These are phyloP conservation scores for Auricularia auricula-judae DNA, from an alignment of 768 basidiomycete genomes.

Conservation along the genomic window DNA sequence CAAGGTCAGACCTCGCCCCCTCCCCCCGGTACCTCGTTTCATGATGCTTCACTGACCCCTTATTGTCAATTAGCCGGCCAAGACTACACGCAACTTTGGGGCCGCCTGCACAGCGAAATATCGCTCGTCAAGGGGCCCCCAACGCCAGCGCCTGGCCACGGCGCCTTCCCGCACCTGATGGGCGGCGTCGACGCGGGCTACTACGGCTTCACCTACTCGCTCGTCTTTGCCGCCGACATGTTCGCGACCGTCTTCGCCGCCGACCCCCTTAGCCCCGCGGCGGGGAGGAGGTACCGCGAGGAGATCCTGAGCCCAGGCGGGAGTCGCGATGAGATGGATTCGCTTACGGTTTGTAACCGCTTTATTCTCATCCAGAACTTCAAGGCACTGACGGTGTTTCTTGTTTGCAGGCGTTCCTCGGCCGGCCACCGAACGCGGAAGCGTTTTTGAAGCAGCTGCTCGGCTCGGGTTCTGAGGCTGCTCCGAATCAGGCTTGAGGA, in stretches of 20 bases:
- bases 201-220: slow-evolving; percentile 48
- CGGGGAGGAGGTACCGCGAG: slow-evolving; percentile 27
- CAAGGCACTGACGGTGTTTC: neutral
- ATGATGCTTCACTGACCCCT: no score
- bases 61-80: no score
- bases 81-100: slow-evolving; percentile 74
- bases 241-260: slow-evolving; percentile 52
- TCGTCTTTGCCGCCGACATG: slow-evolving; percentile 51
- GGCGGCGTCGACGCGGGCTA: no score
- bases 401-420: slow-evolving; percentile 21
- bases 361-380: neutral
- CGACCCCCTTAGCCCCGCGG: slow-evolving; percentile 36
- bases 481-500: no score
- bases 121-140: slow-evolving; percentile 49
- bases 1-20: neutral
- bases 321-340: slow-evolving; percentile 67
- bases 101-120: slow-evolving; percentile 52
- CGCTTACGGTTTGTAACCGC: slow-evolving; percentile 39
- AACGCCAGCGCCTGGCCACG: no score
- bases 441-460: slow-evolving; percentile 64
- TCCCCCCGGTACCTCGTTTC: slow-evolving; percentile 5
- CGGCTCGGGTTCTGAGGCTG: slow-evolving; percentile 10
- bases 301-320: slow-evolving; percentile 67
- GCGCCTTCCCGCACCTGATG: no score
- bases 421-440: slow-evolving; percentile 52